Conservation (phyloP, 1,284 basidiomycete genomes). For the Leccinum subfulvum region DNA sequence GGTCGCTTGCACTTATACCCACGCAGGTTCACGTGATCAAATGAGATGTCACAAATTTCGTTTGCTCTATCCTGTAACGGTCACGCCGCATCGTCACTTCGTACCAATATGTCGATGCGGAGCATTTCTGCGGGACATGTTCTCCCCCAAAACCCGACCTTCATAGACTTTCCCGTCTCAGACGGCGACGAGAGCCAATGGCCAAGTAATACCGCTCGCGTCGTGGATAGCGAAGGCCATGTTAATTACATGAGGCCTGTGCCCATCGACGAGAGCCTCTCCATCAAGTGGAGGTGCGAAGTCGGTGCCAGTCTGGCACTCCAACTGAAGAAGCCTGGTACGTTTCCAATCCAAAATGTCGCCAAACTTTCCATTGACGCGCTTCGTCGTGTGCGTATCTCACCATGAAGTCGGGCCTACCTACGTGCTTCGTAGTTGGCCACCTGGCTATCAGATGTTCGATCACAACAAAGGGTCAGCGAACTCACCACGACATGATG, state of each 20-base stretch:
- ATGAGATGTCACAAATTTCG: constrained; percentile 5
- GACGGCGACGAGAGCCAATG: constrained; percentile 56
- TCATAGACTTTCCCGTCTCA: constrained; percentile 55
- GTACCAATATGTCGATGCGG: constrained; percentile 37
- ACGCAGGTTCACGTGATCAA: too few relatives aligned
- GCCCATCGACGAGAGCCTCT: constrained; percentile 45
- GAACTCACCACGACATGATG: constrained; percentile 60
- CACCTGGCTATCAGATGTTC: constrained; percentile 66
- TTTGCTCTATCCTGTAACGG: not conserved
- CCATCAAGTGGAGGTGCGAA: constrained; percentile 59
- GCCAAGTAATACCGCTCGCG: constrained; percentile 54
- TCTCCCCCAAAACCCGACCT: constrained; percentile 52
- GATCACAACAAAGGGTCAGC: constrained; percentile 69
- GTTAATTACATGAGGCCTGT: constrained; percentile 69
- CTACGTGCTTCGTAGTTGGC: constrained; percentile 66
- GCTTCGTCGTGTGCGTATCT: not conserved
- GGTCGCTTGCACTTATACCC: too few relatives aligned
- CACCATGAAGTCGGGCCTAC: constrained; percentile 43
- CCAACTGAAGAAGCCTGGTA: constrained; percentile 50
- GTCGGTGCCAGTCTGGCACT: constrained; percentile 58
- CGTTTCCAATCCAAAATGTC: constrained; percentile 17
- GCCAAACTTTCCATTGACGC: not conserved
- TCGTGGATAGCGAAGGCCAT: constrained; percentile 55
- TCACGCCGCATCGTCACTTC: not conserved
- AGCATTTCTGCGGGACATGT: constrained; percentile 28